These are phyloP conservation scores for Chrysoporthe cubensis DNA, from an alignment of 2,329 filamentous ascomycete genomes.

Conservation along the genomic window DNA sequence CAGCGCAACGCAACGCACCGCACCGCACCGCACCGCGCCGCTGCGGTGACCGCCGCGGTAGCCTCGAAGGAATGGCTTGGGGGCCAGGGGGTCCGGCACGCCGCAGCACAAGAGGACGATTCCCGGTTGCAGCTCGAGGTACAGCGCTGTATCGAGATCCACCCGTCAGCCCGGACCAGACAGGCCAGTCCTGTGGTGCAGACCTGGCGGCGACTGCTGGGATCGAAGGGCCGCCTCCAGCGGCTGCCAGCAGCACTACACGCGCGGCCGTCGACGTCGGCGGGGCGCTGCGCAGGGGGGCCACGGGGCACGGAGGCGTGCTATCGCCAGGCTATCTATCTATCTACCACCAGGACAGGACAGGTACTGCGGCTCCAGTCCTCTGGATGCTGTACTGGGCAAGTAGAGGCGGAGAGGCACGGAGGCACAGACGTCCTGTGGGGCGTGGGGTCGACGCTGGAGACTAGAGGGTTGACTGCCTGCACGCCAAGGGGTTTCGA, in stretches of 20 bases:
- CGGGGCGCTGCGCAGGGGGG: not conserved
- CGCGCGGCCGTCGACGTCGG: not conserved
- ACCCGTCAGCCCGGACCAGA: not conserved
- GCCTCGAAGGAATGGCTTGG: not conserved
- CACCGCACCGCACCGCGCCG: not conserved
- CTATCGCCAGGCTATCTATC: not conserved
- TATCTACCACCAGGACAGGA: not conserved
- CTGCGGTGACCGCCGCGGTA: not conserved
- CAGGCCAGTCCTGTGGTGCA: not conserved
- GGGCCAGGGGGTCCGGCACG: constrained; percentile 5
- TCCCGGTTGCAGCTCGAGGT: not conserved
- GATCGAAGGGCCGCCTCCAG: not conserved
- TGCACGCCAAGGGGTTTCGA: too few relatives aligned
- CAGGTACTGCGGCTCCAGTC: not conserved
- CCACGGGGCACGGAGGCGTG: not conserved
- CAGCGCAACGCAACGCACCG: not conserved
- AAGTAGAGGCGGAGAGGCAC: too few relatives aligned
- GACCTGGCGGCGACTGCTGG: not conserved
- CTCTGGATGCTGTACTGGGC: too few relatives aligned
- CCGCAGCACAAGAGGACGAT: not conserved
- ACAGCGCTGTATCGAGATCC: not conserved
- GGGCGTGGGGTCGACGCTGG: too few relatives aligned
- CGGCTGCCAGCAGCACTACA: not conserved
- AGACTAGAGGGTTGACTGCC: too few relatives aligned
- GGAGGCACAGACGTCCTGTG: too few relatives aligned